Conservation (phyloP, 345 rosid species). For the Arabis alpina region DNA sequence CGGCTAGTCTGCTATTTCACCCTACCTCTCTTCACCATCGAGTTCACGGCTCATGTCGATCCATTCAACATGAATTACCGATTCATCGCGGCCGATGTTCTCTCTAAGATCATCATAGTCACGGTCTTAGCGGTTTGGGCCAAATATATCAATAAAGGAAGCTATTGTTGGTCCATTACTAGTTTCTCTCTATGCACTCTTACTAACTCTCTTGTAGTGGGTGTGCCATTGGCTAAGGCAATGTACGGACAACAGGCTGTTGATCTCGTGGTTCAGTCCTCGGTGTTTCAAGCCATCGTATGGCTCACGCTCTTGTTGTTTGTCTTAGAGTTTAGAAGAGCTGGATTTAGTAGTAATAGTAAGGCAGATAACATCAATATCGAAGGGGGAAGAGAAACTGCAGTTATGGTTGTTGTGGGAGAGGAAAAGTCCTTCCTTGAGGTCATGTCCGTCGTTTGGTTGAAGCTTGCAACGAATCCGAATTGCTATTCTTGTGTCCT, state of each 20-base stretch:
- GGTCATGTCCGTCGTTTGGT: conserved; percentile 59
- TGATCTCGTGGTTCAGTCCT: conserved; percentile 76
- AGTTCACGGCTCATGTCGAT: conserved; percentile 72
- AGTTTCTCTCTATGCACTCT: conserved; percentile 71
- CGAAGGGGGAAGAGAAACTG: conserved; percentile 25
- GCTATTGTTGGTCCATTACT: conserved; percentile 82
- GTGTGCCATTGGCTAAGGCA: conserved; percentile 67
- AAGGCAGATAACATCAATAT: conserved; percentile 29
- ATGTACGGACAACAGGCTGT: conserved; percentile 79
- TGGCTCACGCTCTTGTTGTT: conserved; percentile 80
- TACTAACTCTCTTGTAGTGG: conserved; percentile 73
- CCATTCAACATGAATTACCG: conserved; percentile 76
- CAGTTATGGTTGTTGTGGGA: conserved; percentile 18
- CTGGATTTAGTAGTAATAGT: conserved; percentile 28
- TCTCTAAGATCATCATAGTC: conserved; percentile 69
- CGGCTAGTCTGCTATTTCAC: conserved; percentile 81
- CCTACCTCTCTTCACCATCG: conserved; percentile 73
- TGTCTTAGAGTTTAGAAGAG: conserved; percentile 65
- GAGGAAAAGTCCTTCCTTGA: conserved; percentile 45
- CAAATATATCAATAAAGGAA: conserved; percentile 63
- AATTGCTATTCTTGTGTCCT: conserved; percentile 71
- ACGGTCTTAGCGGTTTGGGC: conserved; percentile 66
- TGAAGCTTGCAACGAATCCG: conserved; percentile 69
- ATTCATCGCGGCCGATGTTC: conserved; percentile 64
- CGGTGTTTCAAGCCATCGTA: conserved; percentile 65